Evolutionary conservation across 257 asterid species (phyloP).

Genomic region (Parsonsia alboflavescens): DNA sequence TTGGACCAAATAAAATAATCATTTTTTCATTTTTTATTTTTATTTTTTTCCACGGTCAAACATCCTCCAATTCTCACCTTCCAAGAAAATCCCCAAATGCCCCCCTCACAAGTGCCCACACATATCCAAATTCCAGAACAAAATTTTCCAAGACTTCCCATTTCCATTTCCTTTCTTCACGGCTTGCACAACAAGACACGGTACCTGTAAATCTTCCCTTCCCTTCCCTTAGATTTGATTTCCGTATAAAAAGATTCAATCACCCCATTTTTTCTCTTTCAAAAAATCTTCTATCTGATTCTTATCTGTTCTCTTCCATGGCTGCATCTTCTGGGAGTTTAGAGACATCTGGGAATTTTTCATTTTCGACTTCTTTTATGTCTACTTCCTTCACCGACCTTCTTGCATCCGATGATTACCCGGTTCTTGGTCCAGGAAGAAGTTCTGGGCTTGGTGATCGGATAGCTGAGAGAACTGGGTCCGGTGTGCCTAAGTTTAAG

Average conservation of each 20-base stretch:
- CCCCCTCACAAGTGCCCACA: background rate
- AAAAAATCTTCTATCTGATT: background rate
- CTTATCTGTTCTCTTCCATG: conserved; percentile 26
- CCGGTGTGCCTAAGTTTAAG: conserved; percentile 72
- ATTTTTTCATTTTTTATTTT: background rate
- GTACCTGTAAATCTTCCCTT: conserved; percentile 22
- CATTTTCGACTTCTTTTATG: conserved; percentile 31
- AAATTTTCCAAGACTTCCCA: background rate
- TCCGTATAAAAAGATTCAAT: background rate
- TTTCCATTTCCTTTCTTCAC: background rate
- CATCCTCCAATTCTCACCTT: background rate
- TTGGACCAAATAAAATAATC: conserved; percentile 17
- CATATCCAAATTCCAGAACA: background rate
- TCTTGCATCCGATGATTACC: conserved; percentile 45
- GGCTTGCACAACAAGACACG: background rate
- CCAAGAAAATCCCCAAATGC: conserved; percentile 12
- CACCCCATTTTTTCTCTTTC: background rate
- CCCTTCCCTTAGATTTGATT: background rate
- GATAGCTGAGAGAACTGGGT: conserved; percentile 62
- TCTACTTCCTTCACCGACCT: conserved; percentile 54
- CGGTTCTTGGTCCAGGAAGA: conserved; percentile 1
- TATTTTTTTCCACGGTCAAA: conserved; percentile 25
- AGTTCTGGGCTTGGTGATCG: conserved; percentile 47
- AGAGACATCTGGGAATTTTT: conserved; percentile 23
- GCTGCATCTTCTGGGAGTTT: conserved; percentile 34